Base-by-base conservation (phyloP, 192 early-diverging fungal genomes). In the Backusella liffmaniae region DNA sequence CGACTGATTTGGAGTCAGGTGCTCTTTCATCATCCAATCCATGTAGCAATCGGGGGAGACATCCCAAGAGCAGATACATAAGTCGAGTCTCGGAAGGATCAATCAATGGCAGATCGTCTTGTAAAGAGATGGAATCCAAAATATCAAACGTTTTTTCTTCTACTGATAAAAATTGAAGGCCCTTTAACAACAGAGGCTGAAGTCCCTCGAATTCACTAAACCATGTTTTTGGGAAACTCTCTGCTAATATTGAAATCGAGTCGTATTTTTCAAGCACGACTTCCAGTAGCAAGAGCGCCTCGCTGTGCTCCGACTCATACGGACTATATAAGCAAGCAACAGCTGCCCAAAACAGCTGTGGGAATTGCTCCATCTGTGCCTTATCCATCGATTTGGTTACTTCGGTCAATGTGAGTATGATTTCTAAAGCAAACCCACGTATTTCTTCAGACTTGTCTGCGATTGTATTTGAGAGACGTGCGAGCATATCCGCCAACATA, bases 261-360 rank as follows among this genome's bases (percentile, higher is more conserved):
- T 87, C 68, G 76, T 83, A 53, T 44, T 92, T 89, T 15, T 77
- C 73, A 18, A 92, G 72, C 4, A 95, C 82, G 66, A 88, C 88
- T 49, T 87, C 84, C 9, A 96, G 73, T n/a, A 96, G 76, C 69
- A 81, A 70, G 15, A 94, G 82, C 3, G 88, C 94, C 65, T 94
- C 90, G 21, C 86, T 23, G 75, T 88, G 95, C 77, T 96, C 95
- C 76, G 89, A 90, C 49, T 95, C 93, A 76, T 93, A 87, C 1
- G 91, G 89, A 4, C 88, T 91, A 51, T 91, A 85, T 23, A 96
- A 70, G 49, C 89, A 89, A 4, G 94, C 93, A 34, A 95, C 87
- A 0, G 84, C 86, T 0, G 90, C 88, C 95, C 95, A 96, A 79
- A 96, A 93, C 16, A 96, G 79, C 70, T 94, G 93, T 18, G 94